Evolutionary conservation across 257 asterid species (phyloP), one percentile per base, ranked within the genome.

Genomic region (Verbascum thapsus): DNA sequence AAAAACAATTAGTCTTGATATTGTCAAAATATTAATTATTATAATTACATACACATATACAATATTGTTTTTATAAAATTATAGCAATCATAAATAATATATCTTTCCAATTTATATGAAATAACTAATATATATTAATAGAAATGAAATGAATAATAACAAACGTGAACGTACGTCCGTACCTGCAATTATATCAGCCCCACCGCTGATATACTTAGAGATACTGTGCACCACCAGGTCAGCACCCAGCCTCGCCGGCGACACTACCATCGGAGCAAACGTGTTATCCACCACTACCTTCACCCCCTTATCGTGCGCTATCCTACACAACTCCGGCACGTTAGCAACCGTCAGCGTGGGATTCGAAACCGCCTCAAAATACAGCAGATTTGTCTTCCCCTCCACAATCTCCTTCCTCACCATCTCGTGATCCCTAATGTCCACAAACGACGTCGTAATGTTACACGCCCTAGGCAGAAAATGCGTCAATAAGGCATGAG

Each of bases 131-230:
- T 0, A 3, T 16, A 34, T 3, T 9, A 12, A 16, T n/a, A 54
- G 1, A 1, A 19, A n/a, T n/a, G 2, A 17, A 30, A 6, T 6
- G 26, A 20, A 58, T 6, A 20, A 18, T 6, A 53, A 2, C 0
- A n/a, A n/a, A n/a, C n/a, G n/a, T n/a, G n/a, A n/a, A n/a, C n/a
- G n/a, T n/a, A 0, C 8, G 3, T 10, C 18, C 26, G 5, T 8
- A 88, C 99, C 99, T 68, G 99, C 99, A 9, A 92, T 87, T 52
- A 92, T 80, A 55, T 92, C 99, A 43, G 96, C 97, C 52, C 94
- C 88, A 15, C 99, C 99, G 74, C 97, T 92, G 13, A 92, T 85
- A 64, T 80, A 92, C 82, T 92, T 92, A 50, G 99, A 80, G 57
- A 92, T 85, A 19, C 99, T 92, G 56, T 92, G 97, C 8, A 92